Base-by-base conservation (phyloP, 2,329 filamentous ascomycete species). In the Fusarium illudens region DNA sequence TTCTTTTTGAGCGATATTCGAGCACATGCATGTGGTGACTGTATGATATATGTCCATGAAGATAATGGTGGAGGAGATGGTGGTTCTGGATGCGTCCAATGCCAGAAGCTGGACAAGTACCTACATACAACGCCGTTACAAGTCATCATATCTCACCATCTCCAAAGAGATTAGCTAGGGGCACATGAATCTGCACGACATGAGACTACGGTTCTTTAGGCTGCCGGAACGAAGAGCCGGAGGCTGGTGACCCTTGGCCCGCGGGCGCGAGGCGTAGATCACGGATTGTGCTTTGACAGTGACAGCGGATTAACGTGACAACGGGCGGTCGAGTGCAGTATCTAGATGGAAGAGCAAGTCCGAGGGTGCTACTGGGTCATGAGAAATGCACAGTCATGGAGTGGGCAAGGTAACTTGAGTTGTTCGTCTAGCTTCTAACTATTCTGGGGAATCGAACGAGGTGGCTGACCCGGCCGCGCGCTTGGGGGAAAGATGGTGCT, bases 401-500 rank as follows among this genome's bases (percentile, higher is more conserved):
- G 37, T 53, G 65, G 39, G 39, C 39, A 44, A 44, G 39, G 39
- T 44, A 44, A 44, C 39, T 50, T 56, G 30, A 13, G 13, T 46
- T 29, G n/a, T n/a, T n/a, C n/a, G n/a, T n/a, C n/a, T n/a, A 44
- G 20, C 36, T 34, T 42, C 27, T 33, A 44, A 42, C 25, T 32
- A 52, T 49, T 58, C 53, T 32, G 39, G 54, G 46, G 49, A 59
- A 63, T 63, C 65, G 49, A 54, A 59, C 58, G 52, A 68, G 53
- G 65, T 59, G 65, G 65, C 65, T 68, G 58, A 29, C 9, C 25
- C 9, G n/a, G 44, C 42, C 13, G 27, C 29, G 34, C 54, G 49
- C 46, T 68, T 56, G 54, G 65, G 48, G 42, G n/a, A n/a, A 53
- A 61, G 62, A 30, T 53, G 65, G 37, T 65, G 52, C n/a, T 55